phyloP scores from a whole-genome alignment of 805 yeast species.

The Cyberlindnera misumaiensis region DNA sequence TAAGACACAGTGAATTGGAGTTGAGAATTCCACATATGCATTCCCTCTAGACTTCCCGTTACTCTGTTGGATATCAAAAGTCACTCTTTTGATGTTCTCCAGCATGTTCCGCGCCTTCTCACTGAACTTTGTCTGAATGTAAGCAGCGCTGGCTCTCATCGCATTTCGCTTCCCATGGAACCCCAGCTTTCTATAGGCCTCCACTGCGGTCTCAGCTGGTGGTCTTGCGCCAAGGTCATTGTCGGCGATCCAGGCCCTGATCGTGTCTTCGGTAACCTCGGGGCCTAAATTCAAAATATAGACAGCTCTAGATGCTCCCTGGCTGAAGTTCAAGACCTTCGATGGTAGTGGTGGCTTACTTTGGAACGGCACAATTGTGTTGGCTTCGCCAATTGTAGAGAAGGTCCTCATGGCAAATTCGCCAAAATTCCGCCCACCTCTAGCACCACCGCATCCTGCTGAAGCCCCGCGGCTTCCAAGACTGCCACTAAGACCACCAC shows the following conservation, averaged over 20 bases:
- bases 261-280: conserved; percentile 11
- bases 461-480: too few relatives aligned
- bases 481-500: not conserved
- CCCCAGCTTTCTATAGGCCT: not conserved
- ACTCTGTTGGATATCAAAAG: conserved; percentile 13
- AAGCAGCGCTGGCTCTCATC: conserved; percentile 3
- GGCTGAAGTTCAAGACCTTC: conserved; percentile 11
- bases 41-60: conserved; percentile 16
- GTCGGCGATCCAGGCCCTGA: conserved; percentile 11
- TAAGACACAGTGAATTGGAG: conserved; percentile 9
- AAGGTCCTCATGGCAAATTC: not conserved
- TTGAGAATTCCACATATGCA: conserved; percentile 11
- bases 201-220: not conserved
- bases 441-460: not conserved
- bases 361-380: not conserved
- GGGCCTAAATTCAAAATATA: conserved; percentile 10
- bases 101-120: conserved; percentile 4
- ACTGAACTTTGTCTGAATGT: conserved; percentile 2
- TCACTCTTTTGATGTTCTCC: conserved; percentile 3
- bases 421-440: not conserved
- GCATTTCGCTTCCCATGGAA: not conserved
- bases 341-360: conserved; percentile 3
- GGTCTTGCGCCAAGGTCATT: not conserved
- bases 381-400: not conserved
- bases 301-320: conserved; percentile 9